phyloP scores from a whole-genome alignment of 805 yeast species.

The Candida nanaspora region DNA sequence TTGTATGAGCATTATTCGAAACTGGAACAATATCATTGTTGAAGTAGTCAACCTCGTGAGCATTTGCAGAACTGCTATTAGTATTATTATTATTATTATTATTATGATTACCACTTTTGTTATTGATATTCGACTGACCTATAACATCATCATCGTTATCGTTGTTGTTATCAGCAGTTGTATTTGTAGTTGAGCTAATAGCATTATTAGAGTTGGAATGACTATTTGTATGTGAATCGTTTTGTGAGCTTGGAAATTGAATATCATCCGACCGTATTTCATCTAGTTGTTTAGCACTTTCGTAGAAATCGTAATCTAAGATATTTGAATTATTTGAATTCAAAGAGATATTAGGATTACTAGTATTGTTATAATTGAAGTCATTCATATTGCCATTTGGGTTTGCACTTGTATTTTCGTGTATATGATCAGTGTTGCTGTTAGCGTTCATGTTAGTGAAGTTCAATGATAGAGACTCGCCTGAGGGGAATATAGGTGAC shows the following conservation, averaged over 20 bases:
- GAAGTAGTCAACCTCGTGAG: background rate
- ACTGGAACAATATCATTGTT: constrained; percentile 18
- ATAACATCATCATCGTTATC: too few relatives aligned
- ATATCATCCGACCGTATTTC: background rate
- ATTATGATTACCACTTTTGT: background rate
- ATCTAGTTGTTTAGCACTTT: background rate
- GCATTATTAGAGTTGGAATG: too few relatives aligned
- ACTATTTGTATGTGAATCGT: too few relatives aligned
- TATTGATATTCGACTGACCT: too few relatives aligned
- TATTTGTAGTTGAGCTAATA: background rate
- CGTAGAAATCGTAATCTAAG: constrained; percentile 1
- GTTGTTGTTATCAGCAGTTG: too few relatives aligned
- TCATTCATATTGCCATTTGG: too few relatives aligned
- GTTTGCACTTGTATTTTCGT: too few relatives aligned
- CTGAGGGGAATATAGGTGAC: background rate
- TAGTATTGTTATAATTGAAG: background rate
- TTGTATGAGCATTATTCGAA: constrained; percentile 10
- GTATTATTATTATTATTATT: background rate
- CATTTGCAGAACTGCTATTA: background rate
- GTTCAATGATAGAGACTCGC: background rate
- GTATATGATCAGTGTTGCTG: too few relatives aligned
- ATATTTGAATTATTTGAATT: background rate
- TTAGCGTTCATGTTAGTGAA: background rate
- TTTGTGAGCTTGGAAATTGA: too few relatives aligned
- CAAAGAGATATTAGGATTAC: background rate